phyloP scores from a whole-genome alignment of 148 eudicot genomes.

The Rhododendron vialii region DNA sequence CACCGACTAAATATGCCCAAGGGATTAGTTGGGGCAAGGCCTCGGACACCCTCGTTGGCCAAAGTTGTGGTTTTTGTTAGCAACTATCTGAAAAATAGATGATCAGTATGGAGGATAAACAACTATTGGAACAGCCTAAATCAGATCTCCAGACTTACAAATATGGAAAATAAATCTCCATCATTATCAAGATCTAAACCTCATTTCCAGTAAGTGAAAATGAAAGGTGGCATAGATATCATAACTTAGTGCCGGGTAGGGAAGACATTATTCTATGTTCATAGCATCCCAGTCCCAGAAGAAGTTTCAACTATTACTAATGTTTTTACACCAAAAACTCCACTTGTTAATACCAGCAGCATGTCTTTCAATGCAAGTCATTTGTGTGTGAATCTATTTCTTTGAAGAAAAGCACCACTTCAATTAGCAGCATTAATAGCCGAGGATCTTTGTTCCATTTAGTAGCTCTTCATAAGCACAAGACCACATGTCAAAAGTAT shows the following conservation, averaged over 20 bases:
- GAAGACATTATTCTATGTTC: not conserved
- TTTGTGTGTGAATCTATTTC: not conserved
- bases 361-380: not conserved
- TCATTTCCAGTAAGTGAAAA: not conserved
- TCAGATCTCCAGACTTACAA: not conserved
- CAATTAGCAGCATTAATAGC: not conserved
- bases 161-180: not conserved
- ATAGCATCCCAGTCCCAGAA: not conserved
- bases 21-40: not conserved
- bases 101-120: not conserved
- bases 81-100: not conserved
- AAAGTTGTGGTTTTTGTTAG: not conserved
- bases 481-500: not conserved
- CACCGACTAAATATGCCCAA: not conserved
- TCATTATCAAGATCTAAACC: not conserved
- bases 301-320: not conserved
- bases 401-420: not conserved
- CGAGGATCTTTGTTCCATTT: not conserved
- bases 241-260: not conserved
- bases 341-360: not conserved
- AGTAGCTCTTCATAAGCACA: not conserved
- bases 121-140: not conserved
- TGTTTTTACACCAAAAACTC: not conserved
- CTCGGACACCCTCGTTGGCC: not conserved
- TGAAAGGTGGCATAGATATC: not conserved